Evolutionary conservation across 2,329 filamentous ascomycete species (phyloP), one percentile per base, ranked within the genome.

Genomic region (Passalora sequoiae): DNA sequence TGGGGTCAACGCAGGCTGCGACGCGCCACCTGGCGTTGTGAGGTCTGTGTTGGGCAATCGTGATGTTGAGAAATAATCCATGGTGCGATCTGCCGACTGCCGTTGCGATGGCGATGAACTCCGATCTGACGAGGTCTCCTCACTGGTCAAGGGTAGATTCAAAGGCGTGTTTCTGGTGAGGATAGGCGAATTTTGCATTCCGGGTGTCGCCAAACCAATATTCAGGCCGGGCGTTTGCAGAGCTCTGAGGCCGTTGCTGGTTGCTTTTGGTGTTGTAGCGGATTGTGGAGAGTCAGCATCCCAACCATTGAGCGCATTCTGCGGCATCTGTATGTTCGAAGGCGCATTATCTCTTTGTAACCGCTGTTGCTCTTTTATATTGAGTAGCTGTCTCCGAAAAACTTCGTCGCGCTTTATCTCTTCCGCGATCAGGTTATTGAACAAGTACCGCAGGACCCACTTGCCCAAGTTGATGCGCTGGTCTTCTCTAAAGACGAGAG

Each of bases 381-480:
- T 76, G 39, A 88, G 77, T 6, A 94, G 69, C 33, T 77, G 76
- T 32, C 79, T 72, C n/a, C 91, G 79, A 61, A 85, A 81, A 0
- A 68, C 70, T 58, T 86, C 81, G 59, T 98, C 92, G 40, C 87
- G 80, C 52, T 77, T 81, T 54, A 95, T 85, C 63, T 97, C 87
- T 63, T 96, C 89, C 48, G 94, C 86, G 41, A 98, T 84, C 30
- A 97, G 73, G 43, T 85, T 84, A 7, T 84, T 81, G 68, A 98
- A 98, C 0, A 98, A 75, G 65, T 96, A 94, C 24, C 92, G 80
- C 47, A 98, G 70, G 33, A 97, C 81, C 92, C 92, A 98, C 72
- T 94, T 95, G 6, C 92, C 92, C 33, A 97, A 80, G 60, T 95
- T 97, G 65, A 97, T 94, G 69, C 92, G 80, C 68, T 97, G 91